Percentiles rank a stretch among this genome's conserved stretches.
These are phyloP conservation scores for Huntiella omanensis DNA, from an alignment of 2,329 filamentous ascomycete species.

Conservation along the genomic window DNA sequence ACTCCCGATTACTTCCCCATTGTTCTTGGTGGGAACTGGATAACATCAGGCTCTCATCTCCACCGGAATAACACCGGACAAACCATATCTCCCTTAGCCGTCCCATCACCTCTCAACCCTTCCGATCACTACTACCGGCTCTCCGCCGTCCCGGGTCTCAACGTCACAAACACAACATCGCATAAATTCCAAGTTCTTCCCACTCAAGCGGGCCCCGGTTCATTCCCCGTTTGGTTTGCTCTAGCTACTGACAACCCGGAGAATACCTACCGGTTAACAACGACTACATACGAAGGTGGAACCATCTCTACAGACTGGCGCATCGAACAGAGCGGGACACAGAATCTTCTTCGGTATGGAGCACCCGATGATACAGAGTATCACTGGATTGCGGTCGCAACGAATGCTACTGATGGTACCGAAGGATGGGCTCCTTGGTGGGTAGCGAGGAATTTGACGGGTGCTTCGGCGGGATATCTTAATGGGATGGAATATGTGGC, in stretches of 20 bases:
- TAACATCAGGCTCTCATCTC: constrained; percentile 7
- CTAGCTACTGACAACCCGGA: constrained; percentile 2
- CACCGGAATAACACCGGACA: constrained; percentile 9
- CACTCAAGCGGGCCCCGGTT: constrained; percentile 8
- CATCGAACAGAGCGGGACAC: not conserved
- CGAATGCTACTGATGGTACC: constrained; percentile 8
- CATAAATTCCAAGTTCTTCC: constrained; percentile 7
- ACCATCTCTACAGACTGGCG: constrained; percentile 2
- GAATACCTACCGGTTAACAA: not conserved
- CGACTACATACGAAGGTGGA: not conserved
- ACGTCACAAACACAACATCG: not conserved
- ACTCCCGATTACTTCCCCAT: constrained; percentile 8
- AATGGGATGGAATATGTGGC: constrained; percentile 6
- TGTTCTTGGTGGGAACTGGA: constrained; percentile 8
- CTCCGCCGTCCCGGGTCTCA: constrained; percentile 4
- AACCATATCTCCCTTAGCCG: constrained; percentile 5
- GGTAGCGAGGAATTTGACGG: constrained; percentile 1
- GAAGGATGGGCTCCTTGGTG: constrained; percentile 11
- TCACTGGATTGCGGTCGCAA: constrained; percentile 10
- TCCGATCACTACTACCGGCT: constrained; percentile 10
- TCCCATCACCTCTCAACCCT: constrained; percentile 6
- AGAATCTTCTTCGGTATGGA: constrained; percentile 2
- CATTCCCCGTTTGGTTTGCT: constrained; percentile 2
- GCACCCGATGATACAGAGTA: not conserved
- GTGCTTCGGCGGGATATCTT: not conserved